Conservation (phyloP, 495 filamentous ascomycete species). For the Acidiella bohemica region DNA sequence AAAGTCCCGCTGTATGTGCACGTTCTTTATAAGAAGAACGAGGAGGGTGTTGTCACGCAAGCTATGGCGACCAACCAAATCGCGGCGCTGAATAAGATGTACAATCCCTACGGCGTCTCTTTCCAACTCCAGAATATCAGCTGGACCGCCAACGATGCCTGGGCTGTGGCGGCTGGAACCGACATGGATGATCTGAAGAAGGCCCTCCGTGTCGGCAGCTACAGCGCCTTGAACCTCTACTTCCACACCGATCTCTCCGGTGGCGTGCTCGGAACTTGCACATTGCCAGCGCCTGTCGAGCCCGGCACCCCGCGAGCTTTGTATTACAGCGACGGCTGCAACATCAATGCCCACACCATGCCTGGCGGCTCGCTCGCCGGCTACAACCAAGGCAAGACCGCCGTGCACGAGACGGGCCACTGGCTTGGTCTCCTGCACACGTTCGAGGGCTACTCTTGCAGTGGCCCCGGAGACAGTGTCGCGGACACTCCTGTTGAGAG, state of each 20-base stretch:
- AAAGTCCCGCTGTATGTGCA: conserved; percentile 49
- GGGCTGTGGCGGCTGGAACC: conserved; percentile 35
- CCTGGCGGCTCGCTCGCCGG: conserved; percentile 38
- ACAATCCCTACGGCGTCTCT: conserved; percentile 36
- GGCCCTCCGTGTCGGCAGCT: conserved; percentile 45
- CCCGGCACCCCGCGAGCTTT: conserved; percentile 24
- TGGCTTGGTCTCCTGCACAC: conserved; percentile 54
- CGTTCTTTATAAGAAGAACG: conserved; percentile 39
- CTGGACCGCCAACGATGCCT: conserved; percentile 44
- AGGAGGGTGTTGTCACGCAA: conserved; percentile 38
- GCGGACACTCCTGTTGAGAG: conserved; percentile 45
- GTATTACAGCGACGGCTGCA: conserved; percentile 46
- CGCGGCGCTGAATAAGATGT: conserved; percentile 37
- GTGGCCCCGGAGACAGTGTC: conserved; percentile 40
- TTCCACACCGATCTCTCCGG: conserved; percentile 41
- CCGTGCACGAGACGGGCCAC: conserved; percentile 53
- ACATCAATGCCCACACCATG: conserved; percentile 39
- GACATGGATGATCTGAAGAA: conserved; percentile 43
- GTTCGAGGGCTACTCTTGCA: conserved; percentile 49
- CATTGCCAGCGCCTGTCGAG: conserved; percentile 25
- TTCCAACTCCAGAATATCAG: conserved; percentile 41
- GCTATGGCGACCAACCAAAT: conserved; percentile 33
- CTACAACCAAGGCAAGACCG: conserved; percentile 47
- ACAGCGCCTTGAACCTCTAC: conserved; percentile 50
- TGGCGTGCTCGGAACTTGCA: conserved; percentile 45